Evolutionary conservation across 1,284 basidiomycete species (phyloP), one percentile per base, ranked within the genome.

Genomic region (Rhodotorula sp.): DNA sequence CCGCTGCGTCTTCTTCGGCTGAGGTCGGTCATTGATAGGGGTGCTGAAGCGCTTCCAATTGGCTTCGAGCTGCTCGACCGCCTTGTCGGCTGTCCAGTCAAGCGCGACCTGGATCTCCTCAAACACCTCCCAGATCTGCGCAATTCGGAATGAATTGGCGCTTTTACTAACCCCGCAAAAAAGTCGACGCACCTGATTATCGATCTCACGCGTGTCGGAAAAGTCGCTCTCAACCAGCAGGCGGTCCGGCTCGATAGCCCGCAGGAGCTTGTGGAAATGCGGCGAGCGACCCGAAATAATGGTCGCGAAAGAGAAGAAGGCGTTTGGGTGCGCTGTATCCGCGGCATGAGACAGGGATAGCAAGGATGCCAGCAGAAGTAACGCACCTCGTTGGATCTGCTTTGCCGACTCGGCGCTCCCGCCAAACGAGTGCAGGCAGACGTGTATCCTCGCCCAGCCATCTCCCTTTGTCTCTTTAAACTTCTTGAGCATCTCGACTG

Each of bases 271-370:
- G 61, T 82, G 82, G 76, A 89, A 85, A 61, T 85, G 86, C 3
- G 84, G 82, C 17, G 89, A 89, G 58, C 88, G 88, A 45, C 85
- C 82, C 74, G 92, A 92, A 78, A 93, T 90, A 62, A 85, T 86
- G 1, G 87, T 90, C 0, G 91, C 92, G 19, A 92, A 82, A 1
- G 91, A 93, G 68, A 93, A 84, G 81, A 87, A 93, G 60, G 87
- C 83, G 79, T 93, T 93, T 13, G 81, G 76, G 75, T 92, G 87
- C 57, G 80, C 83, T 81, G 61, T 9, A 16, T 3, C 3, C 2
- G 12, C n/a, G 13, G 23, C 34, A 1, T 41, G 34, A 34, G 34
- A 34, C 21, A 12, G 1, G 23, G 5, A 14, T 23, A 13, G n/a
- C 56, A 45, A 44, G 4, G 0, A 41, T n/a, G 49, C 21, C 10